Base-by-base conservation (phyloP, 768 basidiomycete species). In the Cystofilobasidium macerans region DNA sequence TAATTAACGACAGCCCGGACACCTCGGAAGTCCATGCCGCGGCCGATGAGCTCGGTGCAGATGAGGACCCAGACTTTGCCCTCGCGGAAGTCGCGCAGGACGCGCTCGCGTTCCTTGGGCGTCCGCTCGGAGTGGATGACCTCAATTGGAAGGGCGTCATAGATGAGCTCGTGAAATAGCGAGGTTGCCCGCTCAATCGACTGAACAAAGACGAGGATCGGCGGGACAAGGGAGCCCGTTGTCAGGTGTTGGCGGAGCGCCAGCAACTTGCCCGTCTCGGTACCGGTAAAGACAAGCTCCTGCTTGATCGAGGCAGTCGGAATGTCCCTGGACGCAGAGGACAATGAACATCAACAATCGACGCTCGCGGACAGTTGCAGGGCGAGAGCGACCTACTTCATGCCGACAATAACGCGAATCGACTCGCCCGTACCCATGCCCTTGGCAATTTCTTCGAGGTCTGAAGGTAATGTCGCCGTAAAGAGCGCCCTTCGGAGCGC, bases 21-120 rank as follows among this genome's bases (percentile, higher is more conserved):
- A 13, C 93, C 92, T 75, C 86, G 88, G 79, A 99, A 98, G 74
- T 98, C 95, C 86, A 99, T 92, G 3, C 95, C 95, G 71, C 95
- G 83, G 28, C 90, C 91, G 89, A 98, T 88, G 59, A 98, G 88
- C 75, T 99, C 95, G 28, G 95, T 99, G 70, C 86, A 89, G 54
- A 99, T 82, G 82, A 98, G 83, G 38, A 93, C 84, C 95, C 95
- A 98, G 68, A 89, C 87, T 73, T 89, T 83, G 0, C 93, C 95
- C 71, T 80, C 81, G 32, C 89, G 85, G 86, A 99, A 94, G 38
- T 86, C 83, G 45, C 81, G 79, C 13, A 95, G 81, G 22, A 87
- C 84, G 72, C 92, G 85, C 71, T 93, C 89, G 62, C 95, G 82
- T 75, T 92, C 88, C 71, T 87, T 86, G 72, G 84, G 86, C 3